Evolutionary conservation across 352 stramenopile genomes (phyloP).

Genomic region (Pythium angustatum): DNA sequence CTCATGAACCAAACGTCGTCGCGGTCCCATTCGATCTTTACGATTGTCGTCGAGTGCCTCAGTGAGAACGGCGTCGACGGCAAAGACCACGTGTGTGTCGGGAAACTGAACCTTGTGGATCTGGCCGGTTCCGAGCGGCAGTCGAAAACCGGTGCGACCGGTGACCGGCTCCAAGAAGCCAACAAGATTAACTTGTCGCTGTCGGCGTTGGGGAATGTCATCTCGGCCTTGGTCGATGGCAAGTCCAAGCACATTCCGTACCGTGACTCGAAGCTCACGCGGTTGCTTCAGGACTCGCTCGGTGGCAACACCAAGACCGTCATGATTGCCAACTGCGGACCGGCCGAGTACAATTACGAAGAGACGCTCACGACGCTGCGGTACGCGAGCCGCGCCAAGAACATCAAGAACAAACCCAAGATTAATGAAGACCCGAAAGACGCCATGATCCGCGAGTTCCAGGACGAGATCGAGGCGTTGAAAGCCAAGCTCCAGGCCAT

Average conservation of each 20-base stretch:
- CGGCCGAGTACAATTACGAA: slow-evolving; percentile 98
- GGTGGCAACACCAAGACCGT: slow-evolving; percentile 98
- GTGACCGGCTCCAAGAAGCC: slow-evolving; percentile 71
- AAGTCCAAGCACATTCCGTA: slow-evolving; percentile 91
- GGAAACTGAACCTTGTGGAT: slow-evolving; percentile 95
- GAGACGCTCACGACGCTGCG: slow-evolving; percentile 92
- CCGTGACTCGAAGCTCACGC: slow-evolving; percentile 97
- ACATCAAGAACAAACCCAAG: slow-evolving; percentile 99
- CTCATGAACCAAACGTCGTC: slow-evolving; percentile 98
- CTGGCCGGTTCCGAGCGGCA: slow-evolving; percentile 73
- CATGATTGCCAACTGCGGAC: slow-evolving; percentile 97
- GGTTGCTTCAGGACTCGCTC: slow-evolving; percentile 95
- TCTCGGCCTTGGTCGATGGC: slow-evolving; percentile 83
- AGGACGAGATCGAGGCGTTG: slow-evolving; percentile 95
- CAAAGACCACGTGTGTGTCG: slow-evolving; percentile 92
- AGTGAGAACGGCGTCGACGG: slow-evolving; percentile 62
- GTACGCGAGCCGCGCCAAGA: slow-evolving; percentile 98
- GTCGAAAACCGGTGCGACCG: slow-evolving; percentile 72
- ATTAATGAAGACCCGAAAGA: slow-evolving; percentile 99
- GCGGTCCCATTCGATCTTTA: slow-evolving; percentile 98
- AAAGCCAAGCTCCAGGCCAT: slow-evolving; percentile 82
- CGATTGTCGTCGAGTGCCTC: slow-evolving; percentile 94
- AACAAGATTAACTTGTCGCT: slow-evolving; percentile 83
- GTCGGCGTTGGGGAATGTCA: slow-evolving; percentile 83
- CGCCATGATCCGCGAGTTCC: slow-evolving; percentile 96